Conservation (phyloP, 306 rosid genomes). For the Betula pendula region DNA sequence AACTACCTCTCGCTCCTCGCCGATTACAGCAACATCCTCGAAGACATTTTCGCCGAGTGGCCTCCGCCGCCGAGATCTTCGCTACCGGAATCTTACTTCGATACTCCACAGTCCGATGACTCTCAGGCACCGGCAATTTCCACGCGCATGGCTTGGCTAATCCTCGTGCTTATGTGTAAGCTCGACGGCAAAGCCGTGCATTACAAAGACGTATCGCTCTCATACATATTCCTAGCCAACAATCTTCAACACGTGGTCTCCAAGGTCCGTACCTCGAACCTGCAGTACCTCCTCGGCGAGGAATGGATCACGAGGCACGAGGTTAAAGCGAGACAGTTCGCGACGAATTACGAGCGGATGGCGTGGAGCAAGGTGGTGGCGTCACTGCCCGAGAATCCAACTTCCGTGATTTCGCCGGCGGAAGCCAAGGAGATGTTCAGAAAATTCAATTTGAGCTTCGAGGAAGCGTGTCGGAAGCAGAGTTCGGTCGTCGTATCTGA, state of each 20-base stretch:
- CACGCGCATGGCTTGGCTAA: slow-evolving; percentile 45
- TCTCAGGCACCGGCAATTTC: slow-evolving; percentile 27
- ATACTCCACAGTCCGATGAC: slow-evolving; percentile 32
- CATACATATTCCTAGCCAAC: slow-evolving; percentile 63
- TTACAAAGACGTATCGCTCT: slow-evolving; percentile 49
- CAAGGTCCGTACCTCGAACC: slow-evolving; percentile 50
- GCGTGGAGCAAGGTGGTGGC: slow-evolving; percentile 60
- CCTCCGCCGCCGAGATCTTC: slow-evolving; percentile 29
- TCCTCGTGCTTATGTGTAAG: slow-evolving; percentile 65
- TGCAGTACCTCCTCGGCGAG: slow-evolving; percentile 57
- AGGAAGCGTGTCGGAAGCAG: slow-evolving; percentile 53
- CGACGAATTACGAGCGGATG: slow-evolving; percentile 42
- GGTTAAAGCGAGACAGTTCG: slow-evolving; percentile 40
- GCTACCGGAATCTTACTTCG: slow-evolving; percentile 39
- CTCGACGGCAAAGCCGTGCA: slow-evolving; percentile 61
- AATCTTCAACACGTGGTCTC: slow-evolving; percentile 53
- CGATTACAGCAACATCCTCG: slow-evolving; percentile 49
- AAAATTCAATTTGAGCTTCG: slow-evolving; percentile 55
- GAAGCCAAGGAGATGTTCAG: slow-evolving; percentile 50
- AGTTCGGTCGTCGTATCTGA: slow-evolving; percentile 37
- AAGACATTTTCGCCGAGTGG: slow-evolving; percentile 52
- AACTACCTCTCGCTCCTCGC: slow-evolving; percentile 52
- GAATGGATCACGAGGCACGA: slow-evolving; percentile 61
- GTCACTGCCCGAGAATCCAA: slow-evolving; percentile 53
- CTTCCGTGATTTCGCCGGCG: slow-evolving; percentile 23